A percentile compares a stretch with the other conserved stretches of the same genome.
These are phyloP conservation scores for Inga oerstediana DNA, from an alignment of 306 rosid species.

Conservation along the genomic window DNA sequence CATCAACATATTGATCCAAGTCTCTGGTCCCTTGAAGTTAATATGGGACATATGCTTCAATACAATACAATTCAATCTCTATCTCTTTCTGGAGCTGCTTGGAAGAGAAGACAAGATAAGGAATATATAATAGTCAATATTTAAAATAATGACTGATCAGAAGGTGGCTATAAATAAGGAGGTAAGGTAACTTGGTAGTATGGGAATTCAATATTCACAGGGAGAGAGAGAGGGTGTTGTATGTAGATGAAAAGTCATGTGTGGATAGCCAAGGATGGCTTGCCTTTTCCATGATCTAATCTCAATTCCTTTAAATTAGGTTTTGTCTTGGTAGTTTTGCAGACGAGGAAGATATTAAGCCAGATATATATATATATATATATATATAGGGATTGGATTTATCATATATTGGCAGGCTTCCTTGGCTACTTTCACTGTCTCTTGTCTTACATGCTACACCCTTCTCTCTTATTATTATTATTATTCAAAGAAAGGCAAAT, in stretches of 20 bases:
- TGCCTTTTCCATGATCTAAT: conserved; percentile 44
- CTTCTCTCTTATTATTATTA: conserved; percentile 44
- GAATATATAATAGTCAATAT: neutral
- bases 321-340: neutral
- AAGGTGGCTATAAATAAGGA: conserved; percentile 45
- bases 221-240: conserved; percentile 50
- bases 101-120: neutral
- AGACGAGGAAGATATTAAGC: neutral
- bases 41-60: conserved; percentile 49
- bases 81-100: neutral
- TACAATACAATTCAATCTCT: neutral
- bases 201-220: neutral
- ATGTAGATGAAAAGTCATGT: conserved; percentile 67
- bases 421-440: conserved; percentile 59
- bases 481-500: too few relatives aligned
- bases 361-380: neutral
- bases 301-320: conserved; percentile 6
- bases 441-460: conserved; percentile 69
- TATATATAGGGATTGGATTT: conserved; percentile 21
- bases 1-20: neutral
- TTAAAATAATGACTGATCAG: neutral
- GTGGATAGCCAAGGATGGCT: conserved; percentile 73
- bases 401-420: conserved; percentile 44
- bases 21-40: conserved; percentile 35
- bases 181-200: conserved; percentile 19